Evolutionary conservation across 768 basidiomycete species (phyloP).

Genomic region (Lanmaoa pseudosensibilis): DNA sequence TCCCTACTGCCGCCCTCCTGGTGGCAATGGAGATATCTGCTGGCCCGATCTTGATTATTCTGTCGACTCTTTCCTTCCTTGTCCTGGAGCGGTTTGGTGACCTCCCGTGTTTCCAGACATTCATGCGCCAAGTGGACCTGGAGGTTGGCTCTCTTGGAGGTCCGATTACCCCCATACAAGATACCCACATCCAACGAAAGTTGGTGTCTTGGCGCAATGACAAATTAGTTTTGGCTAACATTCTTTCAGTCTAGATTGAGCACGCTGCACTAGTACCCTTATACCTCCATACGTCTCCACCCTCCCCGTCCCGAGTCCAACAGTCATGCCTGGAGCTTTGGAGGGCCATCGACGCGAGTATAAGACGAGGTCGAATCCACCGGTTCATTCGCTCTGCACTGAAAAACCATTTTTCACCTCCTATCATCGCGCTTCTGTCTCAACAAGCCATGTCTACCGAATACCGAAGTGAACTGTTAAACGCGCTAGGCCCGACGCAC

Average conservation of each 20-base stretch:
- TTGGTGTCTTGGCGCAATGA: not conserved
- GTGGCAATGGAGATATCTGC: no score
- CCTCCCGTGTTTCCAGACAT: no score
- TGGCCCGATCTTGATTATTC: no score
- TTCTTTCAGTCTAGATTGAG: not conserved
- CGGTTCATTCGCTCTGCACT: not conserved
- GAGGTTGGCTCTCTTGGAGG: not conserved
- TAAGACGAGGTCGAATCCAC: not conserved
- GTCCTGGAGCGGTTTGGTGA: not conserved
- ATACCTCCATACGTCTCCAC: not conserved
- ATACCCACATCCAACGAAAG: not conserved
- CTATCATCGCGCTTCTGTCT: not conserved
- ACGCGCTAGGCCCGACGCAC: not conserved
- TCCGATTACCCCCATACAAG: not conserved
- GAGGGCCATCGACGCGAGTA: not conserved
- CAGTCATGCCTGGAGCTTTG: conserved; percentile 1
- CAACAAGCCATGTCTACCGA: not conserved
- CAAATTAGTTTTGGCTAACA: not conserved
- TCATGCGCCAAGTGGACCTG: not conserved
- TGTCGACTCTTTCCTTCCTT: not conserved
- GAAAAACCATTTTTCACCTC: not conserved
- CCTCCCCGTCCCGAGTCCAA: not conserved
- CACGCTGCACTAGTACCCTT: no score
- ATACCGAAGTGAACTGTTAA: not conserved
- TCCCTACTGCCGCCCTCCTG: no score